Base-by-base conservation (phyloP, 495 filamentous ascomycete genomes). In the Parathielavia hyrcaniae region DNA sequence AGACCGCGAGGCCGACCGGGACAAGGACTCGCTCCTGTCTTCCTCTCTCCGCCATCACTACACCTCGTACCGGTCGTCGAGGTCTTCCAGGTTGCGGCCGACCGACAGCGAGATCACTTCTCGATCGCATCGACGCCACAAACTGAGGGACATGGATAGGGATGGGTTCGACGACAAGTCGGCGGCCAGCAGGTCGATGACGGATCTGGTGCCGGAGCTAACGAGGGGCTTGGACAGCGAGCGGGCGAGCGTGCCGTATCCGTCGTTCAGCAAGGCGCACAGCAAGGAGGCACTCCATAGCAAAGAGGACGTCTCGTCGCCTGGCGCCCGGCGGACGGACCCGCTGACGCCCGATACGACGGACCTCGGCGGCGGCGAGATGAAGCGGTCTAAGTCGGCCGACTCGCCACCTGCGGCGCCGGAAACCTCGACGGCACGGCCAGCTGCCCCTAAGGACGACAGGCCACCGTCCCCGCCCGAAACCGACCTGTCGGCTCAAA, bases 201-300 rank as follows among this genome's bases (percentile, higher is more conserved):
- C 60, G 26, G 74, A 81, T 40, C 67, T 80, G 59, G 77, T 79
- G 8, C 77, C 78, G 48, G 80, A 83, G 67, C 67, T 81, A 14
- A 46, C 69, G 20, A 69, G 75, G 52, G 69, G 69, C 22, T 64
- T 72, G 35, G 70, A 68, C 50, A 72, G 60, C 23, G 74, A 74
- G 14, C 67, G 79, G 53, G 77, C 81, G 60, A 89, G 80, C 74
- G 69, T 88, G 22, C 85, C 90, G 13, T 97, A 97, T 67, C 91
- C 91, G 5, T 79, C 75, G 17, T 93, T 95, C 74, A 91, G 86
- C 66, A 96, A 95, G 69, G 85, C 86, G 38, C 87, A 95, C 68
- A 93, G 89, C 80, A 92, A 89, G 69, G 90, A 95, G 67, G 79
- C 81, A 41, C 77, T 93, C 35, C 74, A 78, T 49, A 83, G 79